Evolutionary conservation across 306 rosid genomes (phyloP), one percentile per base, ranked within the genome.

Genomic region (Malus orientalis): DNA sequence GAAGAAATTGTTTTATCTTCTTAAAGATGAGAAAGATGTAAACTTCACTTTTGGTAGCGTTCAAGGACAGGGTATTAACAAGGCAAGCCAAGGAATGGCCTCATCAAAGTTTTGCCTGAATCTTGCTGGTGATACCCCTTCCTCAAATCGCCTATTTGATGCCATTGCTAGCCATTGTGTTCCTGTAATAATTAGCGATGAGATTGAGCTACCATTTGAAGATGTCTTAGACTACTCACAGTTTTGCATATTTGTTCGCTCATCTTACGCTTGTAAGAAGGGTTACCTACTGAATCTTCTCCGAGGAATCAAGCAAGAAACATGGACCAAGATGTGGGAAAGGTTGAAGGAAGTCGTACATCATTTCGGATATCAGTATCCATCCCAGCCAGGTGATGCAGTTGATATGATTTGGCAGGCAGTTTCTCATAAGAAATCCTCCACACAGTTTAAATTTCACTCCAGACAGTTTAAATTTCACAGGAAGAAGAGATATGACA

Each of bases 91-190:
- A 42, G 98, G 97, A 69, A 95, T 95, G 98, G 86, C 91, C 74
- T 79, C 79, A 44, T 92, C 98, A 22, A 95, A 90, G 81, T 93
- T 88, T 80, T 93, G 98, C 87, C 87, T 93, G 6, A 90, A 91
- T 79, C 88, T 88, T 66, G 98, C 98, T 27, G 98, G 98, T 32
- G 98, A 93, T 73, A 93, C 97, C 47, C 98, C 98, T 54, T 93
- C 98, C 55, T 91, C 98, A 53, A 93, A 93, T 79, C 88, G 96
- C 42, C 92, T 93, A 36, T 93, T 93, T 1, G 99, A 95, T 79
- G 91, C 99, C 70, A 90, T 92, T 70, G 92, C 91, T 29, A 90
- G 97, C 86, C 93, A 90, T 71, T 92, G 97, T 77, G 90, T 93
- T 77, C 98, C 98, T 20, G 98, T 93, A 69, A 87, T 91, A 44